Conservation (phyloP, 1,284 basidiomycete genomes). For the Fistulinella cinereoalba region DNA sequence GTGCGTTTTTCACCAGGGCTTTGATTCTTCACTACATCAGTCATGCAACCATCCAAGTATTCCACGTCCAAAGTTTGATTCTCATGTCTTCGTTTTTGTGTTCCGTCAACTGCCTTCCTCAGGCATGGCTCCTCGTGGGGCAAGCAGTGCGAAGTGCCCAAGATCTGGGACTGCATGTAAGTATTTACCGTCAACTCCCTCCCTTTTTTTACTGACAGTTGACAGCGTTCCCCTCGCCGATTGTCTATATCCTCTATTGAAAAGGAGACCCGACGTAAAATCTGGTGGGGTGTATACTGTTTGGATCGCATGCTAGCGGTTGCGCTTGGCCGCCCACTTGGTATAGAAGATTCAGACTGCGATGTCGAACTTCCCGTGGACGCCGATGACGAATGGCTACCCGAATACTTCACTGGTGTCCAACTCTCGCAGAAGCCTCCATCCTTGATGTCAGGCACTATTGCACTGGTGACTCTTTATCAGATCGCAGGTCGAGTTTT, state of each 20-base stretch:
- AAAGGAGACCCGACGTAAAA: slow-evolving; percentile 83
- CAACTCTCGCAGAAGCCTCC: slow-evolving; percentile 53
- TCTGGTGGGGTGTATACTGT: slow-evolving; percentile 90
- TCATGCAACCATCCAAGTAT: slow-evolving; percentile 73
- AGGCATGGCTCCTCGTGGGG: slow-evolving; percentile 86
- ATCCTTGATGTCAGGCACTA: slow-evolving; percentile 77
- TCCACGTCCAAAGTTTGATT: slow-evolving; percentile 86
- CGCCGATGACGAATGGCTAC: slow-evolving; percentile 74
- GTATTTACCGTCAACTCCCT: slow-evolving; percentile 27
- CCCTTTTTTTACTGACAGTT: slow-evolving; percentile 12
- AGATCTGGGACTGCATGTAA: slow-evolving; percentile 85
- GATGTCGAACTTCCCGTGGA: slow-evolving; percentile 79
- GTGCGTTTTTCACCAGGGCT: slow-evolving; percentile 47
- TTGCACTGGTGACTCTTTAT: slow-evolving; percentile 74
- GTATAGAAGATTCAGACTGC: slow-evolving; percentile 76
- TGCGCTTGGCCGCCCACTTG: slow-evolving; percentile 78
- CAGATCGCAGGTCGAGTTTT: slow-evolving; percentile 82
- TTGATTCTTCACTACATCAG: slow-evolving; percentile 88
- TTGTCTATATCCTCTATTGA: slow-evolving; percentile 68
- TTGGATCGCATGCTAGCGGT: slow-evolving; percentile 88
- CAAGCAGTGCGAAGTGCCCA: slow-evolving; percentile 85
- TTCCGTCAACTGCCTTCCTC: slow-evolving; percentile 85
- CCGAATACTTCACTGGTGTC: slow-evolving; percentile 66
- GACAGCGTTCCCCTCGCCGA: slow-evolving; percentile 75
- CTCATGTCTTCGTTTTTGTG: slow-evolving; percentile 87